Conservation (phyloP, 345 rosid genomes). For the Salix caprea region DNA sequence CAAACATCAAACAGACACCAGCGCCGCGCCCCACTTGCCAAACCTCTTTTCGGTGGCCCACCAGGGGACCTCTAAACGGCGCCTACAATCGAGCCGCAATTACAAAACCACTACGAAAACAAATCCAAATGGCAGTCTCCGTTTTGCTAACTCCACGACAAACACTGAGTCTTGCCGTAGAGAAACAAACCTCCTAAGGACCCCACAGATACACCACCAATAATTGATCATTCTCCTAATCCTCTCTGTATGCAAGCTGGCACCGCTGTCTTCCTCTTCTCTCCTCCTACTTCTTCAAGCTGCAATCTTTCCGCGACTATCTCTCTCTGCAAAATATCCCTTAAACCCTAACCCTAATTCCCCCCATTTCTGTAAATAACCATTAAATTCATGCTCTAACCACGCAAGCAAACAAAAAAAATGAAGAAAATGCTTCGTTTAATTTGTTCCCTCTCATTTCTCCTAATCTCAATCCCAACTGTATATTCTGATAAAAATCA, state of each 20-base stretch:
- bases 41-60: neutral
- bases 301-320: neutral
- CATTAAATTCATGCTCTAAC: constrained; percentile 11
- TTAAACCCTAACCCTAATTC: constrained; percentile 42
- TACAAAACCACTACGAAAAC: neutral
- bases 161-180: neutral
- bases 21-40: neutral
- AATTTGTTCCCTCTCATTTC: constrained; percentile 25
- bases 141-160: neutral
- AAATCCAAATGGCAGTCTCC: neutral
- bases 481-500: constrained; percentile 7
- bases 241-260: constrained; percentile 66
- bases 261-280: constrained; percentile 35
- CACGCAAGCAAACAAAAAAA: neutral
- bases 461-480: constrained; percentile 13
- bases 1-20: no score
- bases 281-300: neutral
- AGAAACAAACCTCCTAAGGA: neutral
- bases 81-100: neutral
- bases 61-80: neutral
- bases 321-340: constrained; percentile 1
- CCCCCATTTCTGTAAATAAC: neutral
- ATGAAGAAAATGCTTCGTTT: constrained; percentile 19
- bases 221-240: constrained; percentile 35
- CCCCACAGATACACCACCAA: constrained; percentile 8